These are phyloP conservation scores for Proliferodiscus dingleyae DNA, from an alignment of 2,329 filamentous ascomycete species.

Conservation along the genomic window DNA sequence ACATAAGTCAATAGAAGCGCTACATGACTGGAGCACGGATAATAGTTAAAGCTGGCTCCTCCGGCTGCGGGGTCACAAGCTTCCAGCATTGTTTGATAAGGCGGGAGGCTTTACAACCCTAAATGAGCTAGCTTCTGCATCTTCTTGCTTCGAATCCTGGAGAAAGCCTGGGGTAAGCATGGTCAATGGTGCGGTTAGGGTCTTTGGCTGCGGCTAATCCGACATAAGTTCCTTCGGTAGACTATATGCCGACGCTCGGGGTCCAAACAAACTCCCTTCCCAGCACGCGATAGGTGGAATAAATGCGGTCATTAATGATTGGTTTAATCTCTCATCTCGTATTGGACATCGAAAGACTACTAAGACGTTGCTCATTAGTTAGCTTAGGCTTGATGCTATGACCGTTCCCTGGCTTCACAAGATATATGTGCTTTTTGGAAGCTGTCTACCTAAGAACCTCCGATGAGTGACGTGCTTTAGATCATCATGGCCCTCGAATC, in stretches of 20 bases:
- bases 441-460: background rate
- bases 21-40: too few species aligned
- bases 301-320: background rate
- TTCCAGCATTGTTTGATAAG: too few species aligned
- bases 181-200: background rate
- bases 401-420: background rate
- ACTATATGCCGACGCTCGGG: constrained; percentile 1
- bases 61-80: too few species aligned
- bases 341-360: too few species aligned
- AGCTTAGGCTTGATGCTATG: too few species aligned
- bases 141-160: background rate
- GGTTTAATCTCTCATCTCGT: too few species aligned
- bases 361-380: too few species aligned
- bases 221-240: constrained; percentile 1
- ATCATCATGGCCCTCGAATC: constrained; percentile 3
- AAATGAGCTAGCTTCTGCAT: background rate
- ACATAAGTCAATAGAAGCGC: too few species aligned
- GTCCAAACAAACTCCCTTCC: background rate
- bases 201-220: background rate
- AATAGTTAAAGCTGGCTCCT: too few species aligned
- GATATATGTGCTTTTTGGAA: background rate
- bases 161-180: constrained; percentile 1
- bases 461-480: background rate
- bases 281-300: constrained; percentile 4
- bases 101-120: too few species aligned